Conservation (phyloP, 2,329 filamentous ascomycete genomes). For the Seiridium unicorne region DNA sequence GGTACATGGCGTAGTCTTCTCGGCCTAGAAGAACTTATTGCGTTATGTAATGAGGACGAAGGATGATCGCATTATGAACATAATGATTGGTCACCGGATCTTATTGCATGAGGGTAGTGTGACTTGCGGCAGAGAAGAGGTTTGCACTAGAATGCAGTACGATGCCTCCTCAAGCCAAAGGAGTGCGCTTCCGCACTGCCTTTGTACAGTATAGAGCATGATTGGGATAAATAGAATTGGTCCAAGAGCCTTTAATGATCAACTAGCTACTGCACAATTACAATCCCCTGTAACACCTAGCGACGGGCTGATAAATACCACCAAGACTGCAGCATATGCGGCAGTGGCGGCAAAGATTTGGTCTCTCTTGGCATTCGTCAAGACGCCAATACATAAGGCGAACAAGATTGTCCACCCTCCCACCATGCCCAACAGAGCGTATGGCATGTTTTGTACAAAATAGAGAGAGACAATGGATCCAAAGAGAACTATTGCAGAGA, state of each 20-base stretch:
- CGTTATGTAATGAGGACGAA: too few relatives aligned
- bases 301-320: conserved; percentile 13
- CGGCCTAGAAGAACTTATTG: too few relatives aligned
- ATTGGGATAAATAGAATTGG: too few relatives aligned
- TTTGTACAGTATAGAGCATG: too few relatives aligned
- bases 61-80: too few relatives aligned
- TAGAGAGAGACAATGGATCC: conserved; percentile 11
- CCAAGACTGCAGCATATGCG: conserved; percentile 14
- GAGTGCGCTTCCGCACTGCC: too few relatives aligned
- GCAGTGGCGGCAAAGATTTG: conserved; percentile 15
- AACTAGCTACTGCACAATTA: neutral
- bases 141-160: too few relatives aligned
- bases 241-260: neutral
- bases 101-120: too few relatives aligned
- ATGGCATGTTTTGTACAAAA: conserved; percentile 3
- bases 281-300: neutral
- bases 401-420: conserved; percentile 14
- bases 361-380: conserved; percentile 14
- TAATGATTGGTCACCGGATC: too few relatives aligned
- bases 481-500: conserved; percentile 4
- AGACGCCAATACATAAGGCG: conserved; percentile 11
- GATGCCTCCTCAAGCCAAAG: too few relatives aligned
- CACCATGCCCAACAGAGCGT: conserved; percentile 12
- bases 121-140: too few relatives aligned
- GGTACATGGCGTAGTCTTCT: too few relatives aligned